These are phyloP conservation scores for Arabidopsis arenosa DNA, from an alignment of 345 rosid species.

Conservation along the genomic window DNA sequence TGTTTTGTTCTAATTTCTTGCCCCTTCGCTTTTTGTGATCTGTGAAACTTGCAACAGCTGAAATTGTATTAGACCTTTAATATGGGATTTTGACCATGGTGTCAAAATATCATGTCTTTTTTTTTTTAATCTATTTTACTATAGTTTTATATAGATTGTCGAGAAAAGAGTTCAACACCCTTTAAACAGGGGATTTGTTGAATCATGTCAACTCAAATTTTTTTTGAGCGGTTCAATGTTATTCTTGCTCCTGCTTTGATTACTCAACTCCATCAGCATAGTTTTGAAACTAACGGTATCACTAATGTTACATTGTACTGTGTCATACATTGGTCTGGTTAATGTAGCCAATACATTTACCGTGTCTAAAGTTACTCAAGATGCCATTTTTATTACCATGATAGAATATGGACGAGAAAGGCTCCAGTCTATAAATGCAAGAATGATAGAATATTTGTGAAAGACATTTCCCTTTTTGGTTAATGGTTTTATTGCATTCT, in stretches of 20 bases:
- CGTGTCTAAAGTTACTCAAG: constrained; percentile 1
- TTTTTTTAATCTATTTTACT: neutral
- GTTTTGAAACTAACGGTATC: neutral
- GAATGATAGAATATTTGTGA: neutral
- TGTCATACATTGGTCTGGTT: constrained; percentile 19
- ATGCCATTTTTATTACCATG: constrained; percentile 14
- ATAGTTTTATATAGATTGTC: constrained; percentile 5
- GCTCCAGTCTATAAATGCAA: constrained; percentile 18
- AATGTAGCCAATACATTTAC: constrained; percentile 18
- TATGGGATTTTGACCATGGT: neutral
- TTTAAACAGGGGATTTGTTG: constrained; percentile 13
- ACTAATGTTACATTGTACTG: neutral
- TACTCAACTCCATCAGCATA: constrained; percentile 17
- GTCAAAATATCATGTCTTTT: neutral
- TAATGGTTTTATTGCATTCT: constrained; percentile 22
- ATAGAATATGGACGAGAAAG: constrained; percentile 22
- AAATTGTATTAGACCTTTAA: constrained; percentile 6
- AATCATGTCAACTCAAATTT: constrained; percentile 15
- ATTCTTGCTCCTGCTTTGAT: neutral
- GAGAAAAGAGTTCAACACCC: neutral
- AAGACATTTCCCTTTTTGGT: neutral
- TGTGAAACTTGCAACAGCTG: constrained; percentile 21
- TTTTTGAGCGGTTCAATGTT: constrained; percentile 5
- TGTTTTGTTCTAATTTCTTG: constrained; percentile 18
- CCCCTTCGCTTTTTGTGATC: constrained; percentile 11